Evolutionary conservation across 768 basidiomycete genomes (phyloP), one percentile per base, ranked within the genome.

Genomic region (button mushroom (Agaricus bisporus)): DNA sequence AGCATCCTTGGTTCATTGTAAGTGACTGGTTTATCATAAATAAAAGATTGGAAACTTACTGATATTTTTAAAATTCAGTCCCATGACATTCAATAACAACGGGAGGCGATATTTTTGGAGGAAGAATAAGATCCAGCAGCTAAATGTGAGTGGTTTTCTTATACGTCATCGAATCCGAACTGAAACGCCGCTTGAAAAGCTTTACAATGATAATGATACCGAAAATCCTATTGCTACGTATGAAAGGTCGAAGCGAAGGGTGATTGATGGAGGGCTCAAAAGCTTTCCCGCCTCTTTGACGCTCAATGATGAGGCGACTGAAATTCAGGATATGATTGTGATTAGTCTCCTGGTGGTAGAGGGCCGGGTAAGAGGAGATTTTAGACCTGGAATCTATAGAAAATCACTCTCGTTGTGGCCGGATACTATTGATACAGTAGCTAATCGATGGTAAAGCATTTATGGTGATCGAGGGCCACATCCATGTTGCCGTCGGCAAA

Each of bases 221-320:
- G 44, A 39, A 25, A 15, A 53, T 15, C 51, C 51, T 3, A 46
- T 53, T 8, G 51, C 51, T 4, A 47, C 44, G 51, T 53, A 46
- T 20, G 44, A 47, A 20, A 41, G 45, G 15, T 38, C 25, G 25
- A 54, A 47, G 26, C 26, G 46, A 32, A 43, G 52, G 38, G n/a
- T 41, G 18, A 44, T 47, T 18, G 38, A 47, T 32, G 45, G 52
- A 12, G 17, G 15, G 5, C 35, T 54, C 17, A 47, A n/a, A 8
- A 37, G 45, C 25, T 41, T 54, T 22, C 15, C 17, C 17, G 52
- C 44, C 14, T 47, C 41, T 7, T 25, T 47, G 18, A 45, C 45
- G 18, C 39, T 54, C 44, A 10, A 54, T 5, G 52, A 39, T 10
- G 52, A 47, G 17, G 44, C 36, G 25, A 38, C 38, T 12, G 17